phyloP scores from a whole-genome alignment of 441 rosid genomes.

The Erodium moschatum region DNA sequence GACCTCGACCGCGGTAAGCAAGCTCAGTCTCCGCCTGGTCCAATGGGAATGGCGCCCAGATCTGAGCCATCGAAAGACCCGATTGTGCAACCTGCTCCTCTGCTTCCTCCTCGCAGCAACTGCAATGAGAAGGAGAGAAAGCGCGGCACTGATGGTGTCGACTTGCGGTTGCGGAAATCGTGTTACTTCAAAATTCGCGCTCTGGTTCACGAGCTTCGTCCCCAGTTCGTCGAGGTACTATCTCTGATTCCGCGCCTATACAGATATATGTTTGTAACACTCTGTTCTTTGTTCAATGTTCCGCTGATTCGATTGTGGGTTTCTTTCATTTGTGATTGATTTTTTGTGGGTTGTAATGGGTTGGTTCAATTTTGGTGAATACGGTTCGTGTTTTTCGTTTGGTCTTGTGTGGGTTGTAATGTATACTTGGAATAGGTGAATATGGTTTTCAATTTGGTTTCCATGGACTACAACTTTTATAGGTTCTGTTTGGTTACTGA shows the following conservation, averaged over 20 bases:
- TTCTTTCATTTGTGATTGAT: not conserved
- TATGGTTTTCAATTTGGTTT: not conserved
- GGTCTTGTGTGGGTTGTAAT: too few relatives aligned
- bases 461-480: not conserved
- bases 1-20: not conserved
- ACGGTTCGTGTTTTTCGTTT: not conserved
- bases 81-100: not conserved
- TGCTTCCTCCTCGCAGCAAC: not conserved
- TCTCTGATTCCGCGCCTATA: not conserved
- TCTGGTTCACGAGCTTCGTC: conserved; percentile 26
- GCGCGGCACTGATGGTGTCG: not conserved
- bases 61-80: not conserved
- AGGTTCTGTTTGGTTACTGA: conserved; percentile 3
- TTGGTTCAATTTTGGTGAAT: not conserved
- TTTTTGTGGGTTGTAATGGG: too few relatives aligned
- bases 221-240: conserved; percentile 22
- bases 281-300: not conserved
- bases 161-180: conserved; percentile 3
- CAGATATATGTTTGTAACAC: not conserved
- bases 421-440: not conserved
- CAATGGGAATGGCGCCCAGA: not conserved
- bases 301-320: not conserved
- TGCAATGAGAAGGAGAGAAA: not conserved
- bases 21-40: not conserved
- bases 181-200: conserved; percentile 23